A percentile compares a stretch with the other conserved stretches of the same genome.
Conservation (phyloP, 2,329 filamentous ascomycete species). For the Sclerotinia minor region DNA sequence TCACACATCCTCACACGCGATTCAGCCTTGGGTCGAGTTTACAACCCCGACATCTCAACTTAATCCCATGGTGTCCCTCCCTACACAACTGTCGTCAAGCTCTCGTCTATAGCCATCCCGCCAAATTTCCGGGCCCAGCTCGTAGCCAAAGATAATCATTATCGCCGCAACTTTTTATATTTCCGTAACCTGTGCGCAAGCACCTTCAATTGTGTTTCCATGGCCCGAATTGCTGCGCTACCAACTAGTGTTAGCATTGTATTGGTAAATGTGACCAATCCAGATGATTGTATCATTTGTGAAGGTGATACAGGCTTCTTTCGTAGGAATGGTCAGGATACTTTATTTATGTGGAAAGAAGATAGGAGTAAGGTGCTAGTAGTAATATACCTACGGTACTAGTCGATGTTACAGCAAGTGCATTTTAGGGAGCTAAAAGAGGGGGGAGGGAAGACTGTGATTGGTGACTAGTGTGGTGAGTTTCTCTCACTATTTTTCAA, state of each 20-base stretch:
- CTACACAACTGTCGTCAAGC: conserved; percentile 35
- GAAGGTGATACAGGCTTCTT: conserved; percentile 27
- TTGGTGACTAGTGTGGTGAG: conserved; percentile 30
- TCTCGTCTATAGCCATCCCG: conserved; percentile 31
- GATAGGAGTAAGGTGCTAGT: conserved; percentile 20
- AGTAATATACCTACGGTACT: conserved; percentile 24
- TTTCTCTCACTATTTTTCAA: neutral
- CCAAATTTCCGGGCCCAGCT: conserved; percentile 22
- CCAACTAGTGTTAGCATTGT: conserved; percentile 12
- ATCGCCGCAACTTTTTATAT: conserved; percentile 31
- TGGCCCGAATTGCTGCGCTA: neutral
- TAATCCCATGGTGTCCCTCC: conserved; percentile 33
- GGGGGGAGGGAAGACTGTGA: conserved; percentile 24
- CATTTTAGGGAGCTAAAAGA: conserved; percentile 26
- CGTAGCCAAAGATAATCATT: conserved; percentile 38
- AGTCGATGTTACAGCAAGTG: conserved; percentile 29
- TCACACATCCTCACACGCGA: conserved; percentile 34
- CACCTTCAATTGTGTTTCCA: conserved; percentile 7
- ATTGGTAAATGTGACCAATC: conserved; percentile 2
- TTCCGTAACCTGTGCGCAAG: conserved; percentile 34
- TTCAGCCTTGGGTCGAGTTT: conserved; percentile 33
- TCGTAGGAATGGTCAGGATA: conserved; percentile 23
- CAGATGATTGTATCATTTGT: conserved; percentile 29
- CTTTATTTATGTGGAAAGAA: conserved; percentile 18
- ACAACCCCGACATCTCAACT: conserved; percentile 32